Evolutionary conservation across 345 rosid genomes (phyloP), one percentile per base, ranked within the genome.

Genomic region (Arabis alpina): DNA sequence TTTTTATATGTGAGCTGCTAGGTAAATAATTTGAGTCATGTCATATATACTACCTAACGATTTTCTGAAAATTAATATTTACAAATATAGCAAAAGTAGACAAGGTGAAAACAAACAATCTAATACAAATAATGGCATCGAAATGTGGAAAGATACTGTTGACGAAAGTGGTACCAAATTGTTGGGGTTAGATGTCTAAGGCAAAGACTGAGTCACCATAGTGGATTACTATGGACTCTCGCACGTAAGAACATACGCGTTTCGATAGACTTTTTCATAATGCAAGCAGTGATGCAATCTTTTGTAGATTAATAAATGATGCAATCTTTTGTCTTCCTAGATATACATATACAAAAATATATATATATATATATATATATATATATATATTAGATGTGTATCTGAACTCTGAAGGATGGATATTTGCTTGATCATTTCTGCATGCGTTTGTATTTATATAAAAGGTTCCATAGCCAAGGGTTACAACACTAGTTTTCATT

Each of bases 271-370:
- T 11, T 47, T 16, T 47, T 47, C 23, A 44, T 10, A 48, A 47
- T 56, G 68, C 68, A 63, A 63, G 68, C 55, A 63, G 16, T 63
- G 68, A 63, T 63, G 68, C 32, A 63, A 63, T 63, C 2, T 28
- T 60, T 12, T 13, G 30, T n/a, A 5, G 11, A 1, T 53, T 53
- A 28, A 5, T 39, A 41, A 23, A n/a, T 15, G n/a, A 15, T 14
- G 0, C 14, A 34, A 34, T 36, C 13, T 56, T 34, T 37, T 19
- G 23, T 55, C 8, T 55, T 6, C 25, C 52, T 19, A 19, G 23
- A 19, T 19, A 19, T 19, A 19, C 23, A 19, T 19, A 19, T 19
- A 19, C 23, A 19, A 19, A 19, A 19, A 19, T 0, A 19, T 0
- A 19, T n/a, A n/a, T n/a, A 1, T 19, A 19, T 19, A 19, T 19